Conservation (phyloP, 2,329 filamentous ascomycete genomes). For the Fusarium pseudoanthophilum region DNA sequence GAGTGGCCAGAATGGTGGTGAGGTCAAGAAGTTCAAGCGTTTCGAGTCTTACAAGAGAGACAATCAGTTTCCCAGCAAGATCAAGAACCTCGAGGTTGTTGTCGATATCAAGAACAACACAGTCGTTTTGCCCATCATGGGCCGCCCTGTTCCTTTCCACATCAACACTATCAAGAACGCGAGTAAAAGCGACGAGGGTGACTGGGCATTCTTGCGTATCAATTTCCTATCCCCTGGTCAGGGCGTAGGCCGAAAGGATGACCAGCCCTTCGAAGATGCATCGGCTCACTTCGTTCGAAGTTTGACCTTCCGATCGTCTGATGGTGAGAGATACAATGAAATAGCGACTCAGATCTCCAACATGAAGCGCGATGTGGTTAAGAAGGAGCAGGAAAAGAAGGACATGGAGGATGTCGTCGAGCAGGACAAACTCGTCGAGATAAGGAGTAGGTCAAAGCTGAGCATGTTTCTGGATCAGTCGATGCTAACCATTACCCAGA, state of each 20-base stretch:
- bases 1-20: conserved; percentile 85
- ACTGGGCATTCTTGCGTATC: conserved; percentile 93
- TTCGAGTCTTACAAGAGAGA: conserved; percentile 99
- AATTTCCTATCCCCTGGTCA: conserved; percentile 98
- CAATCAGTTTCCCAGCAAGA: conserved; percentile 85
- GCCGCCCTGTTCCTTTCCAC: conserved; percentile 95
- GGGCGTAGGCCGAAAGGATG: conserved; percentile 95
- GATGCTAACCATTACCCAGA: conserved; percentile 66
- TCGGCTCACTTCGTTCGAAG: conserved; percentile 96
- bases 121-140: conserved; percentile 95
- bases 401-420: conserved; percentile 99
- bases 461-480: not conserved
- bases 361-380: conserved; percentile 90
- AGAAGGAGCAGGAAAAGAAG: conserved; percentile 98
- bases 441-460: conserved; percentile 75
- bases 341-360: conserved; percentile 95
- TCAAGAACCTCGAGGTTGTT: conserved; percentile 87
- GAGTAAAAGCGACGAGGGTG: conserved; percentile 95
- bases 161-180: conserved; percentile 99
- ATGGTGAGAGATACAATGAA: conserved; percentile 87
- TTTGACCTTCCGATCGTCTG: conserved; percentile 91
- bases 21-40: conserved; percentile 98
- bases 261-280: conserved; percentile 97
- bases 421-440: conserved; percentile 95
- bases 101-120: conserved; percentile 92